Evolutionary conservation across 73 alveolate genomes (phyloP), one percentile per base, ranked within the genome.

Genomic region (Effrenium voratum): DNA sequence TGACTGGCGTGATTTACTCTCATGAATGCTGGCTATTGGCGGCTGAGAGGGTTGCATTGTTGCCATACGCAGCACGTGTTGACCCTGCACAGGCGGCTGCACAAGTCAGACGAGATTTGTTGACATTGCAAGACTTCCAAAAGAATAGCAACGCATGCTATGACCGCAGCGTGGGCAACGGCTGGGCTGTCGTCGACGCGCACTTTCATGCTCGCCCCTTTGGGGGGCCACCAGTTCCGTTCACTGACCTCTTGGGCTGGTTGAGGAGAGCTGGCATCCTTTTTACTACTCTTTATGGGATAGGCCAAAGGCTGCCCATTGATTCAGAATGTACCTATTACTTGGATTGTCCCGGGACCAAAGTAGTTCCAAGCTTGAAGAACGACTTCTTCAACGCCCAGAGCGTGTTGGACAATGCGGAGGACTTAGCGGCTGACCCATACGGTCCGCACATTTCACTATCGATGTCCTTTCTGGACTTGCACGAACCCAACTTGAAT

Each of bases 351-450:
- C 98, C 98, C 5, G 98, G 97, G 41, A 79, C 76, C 41, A 47
- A 76, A 13, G 47, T 92, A 26, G n/a, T 60, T 3, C 79, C 98
- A 32, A 92, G 98, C 66, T 47, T 92, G 63, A 75, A 72, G 83
- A 92, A 92, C 30, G 98, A 92, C 52, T 92, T 75, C 41, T 52
- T 92, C 98, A 92, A 92, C 10, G 98, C 98, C 5, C 98, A 92
- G 47, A 92, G 92, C 66, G 92, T 92, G 45, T 66, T 92, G 19
- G 98, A 92, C 97, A 90, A 68, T 41, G 88, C 88, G 10, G 57
- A n/a, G 50, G 73, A 30, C 45, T 34, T 90, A 26, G 28, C 26
- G n/a, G 76, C 46, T 15, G 83, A 76, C 83, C 86, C 86, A 34
- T 50, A 40, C n/a, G 97, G 97, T 50, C 97, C 97, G 1, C n/a